Evolutionary conservation across 2,329 filamentous ascomycete species (phyloP), one percentile per base, ranked within the genome.

Genomic region (Neophaeococcomyces aloes): DNA sequence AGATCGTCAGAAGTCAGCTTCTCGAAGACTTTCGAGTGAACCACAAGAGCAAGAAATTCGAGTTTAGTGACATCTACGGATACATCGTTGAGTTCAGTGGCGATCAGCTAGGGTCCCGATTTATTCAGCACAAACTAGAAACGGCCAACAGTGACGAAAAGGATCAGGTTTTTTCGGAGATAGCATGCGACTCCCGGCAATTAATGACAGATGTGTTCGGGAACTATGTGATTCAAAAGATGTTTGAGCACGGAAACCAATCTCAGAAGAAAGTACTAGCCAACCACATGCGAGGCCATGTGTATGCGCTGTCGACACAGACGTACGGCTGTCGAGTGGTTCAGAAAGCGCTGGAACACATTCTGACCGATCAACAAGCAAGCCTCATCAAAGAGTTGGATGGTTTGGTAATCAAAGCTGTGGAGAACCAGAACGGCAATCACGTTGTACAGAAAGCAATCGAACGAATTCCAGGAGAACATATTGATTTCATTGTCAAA

Each of bases 221-320:
- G 42, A 98, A 98, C 62, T 98, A 96, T 59, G 91, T 98, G 29
- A 88, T 96, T 30, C 91, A 98, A 59, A 96, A 95, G 61, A 81
- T 96, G 59, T 95, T 96, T 50, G 89, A 96, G 61, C 86, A 96
- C 61, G 89, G 91, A 30, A 93, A 86, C 54, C 88, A 94, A 63
- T 75, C 81, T 0, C 91, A 98, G 66, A 98, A 98, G 69, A 87
- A 82, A 62, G 74, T 83, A 2, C 65, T 98, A 32, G 87, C 86
- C 1, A 78, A 79, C 50, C 79, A 84, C 61, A 95, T 96, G 87
- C 85, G 82, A 61, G 83, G 83, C 5, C 84, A 88, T 57, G 79
- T 96, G 10, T 68, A 84, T 35, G 75, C 79, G 25, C 67, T 98
- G 40, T 94, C 88, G 0, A 70, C 78, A 48, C 85, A 95, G 61